Percentiles rank a stretch among this genome's conserved stretches.
These are phyloP conservation scores for Saccharomycopsis olivae DNA, from an alignment of 805 yeast genomes.

Conservation along the genomic window DNA sequence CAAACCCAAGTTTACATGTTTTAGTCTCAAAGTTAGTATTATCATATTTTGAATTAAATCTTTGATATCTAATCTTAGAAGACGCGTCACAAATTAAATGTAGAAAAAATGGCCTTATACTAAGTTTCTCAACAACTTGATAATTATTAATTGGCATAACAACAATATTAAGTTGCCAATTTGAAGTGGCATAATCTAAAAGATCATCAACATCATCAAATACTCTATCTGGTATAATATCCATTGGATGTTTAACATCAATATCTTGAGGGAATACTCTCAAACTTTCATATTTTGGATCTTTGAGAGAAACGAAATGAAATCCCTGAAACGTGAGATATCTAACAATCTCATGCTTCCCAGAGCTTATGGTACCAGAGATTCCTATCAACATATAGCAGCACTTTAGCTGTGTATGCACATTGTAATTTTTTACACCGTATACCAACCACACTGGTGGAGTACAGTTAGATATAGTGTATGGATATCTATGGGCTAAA, in stretches of 20 bases:
- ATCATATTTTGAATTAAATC: slow-evolving; percentile 15
- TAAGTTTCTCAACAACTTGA: slow-evolving; percentile 34
- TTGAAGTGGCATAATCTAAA: slow-evolving; percentile 48
- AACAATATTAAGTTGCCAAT: slow-evolving; percentile 59
- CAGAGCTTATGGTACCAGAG: slow-evolving; percentile 60
- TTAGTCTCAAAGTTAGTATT: background rate
- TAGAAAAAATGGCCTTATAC: slow-evolving; percentile 73
- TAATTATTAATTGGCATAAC: slow-evolving; percentile 37
- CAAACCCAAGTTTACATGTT: slow-evolving; percentile 2
- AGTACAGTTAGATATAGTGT: too few species aligned
- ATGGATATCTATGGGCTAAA: too few species aligned
- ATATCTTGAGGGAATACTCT: slow-evolving; percentile 10
- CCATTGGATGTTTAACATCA: slow-evolving; percentile 10
- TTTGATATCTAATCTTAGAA: slow-evolving; percentile 30
- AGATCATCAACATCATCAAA: slow-evolving; percentile 37
- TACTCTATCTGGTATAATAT: slow-evolving; percentile 20
- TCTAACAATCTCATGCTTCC: slow-evolving; percentile 52
- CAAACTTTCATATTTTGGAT: slow-evolving; percentile 9
- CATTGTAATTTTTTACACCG: too few species aligned
- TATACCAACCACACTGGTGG: too few species aligned
- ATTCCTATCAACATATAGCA: slow-evolving; percentile 57
- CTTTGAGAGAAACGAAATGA: slow-evolving; percentile 23
- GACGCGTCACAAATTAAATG: slow-evolving; percentile 77
- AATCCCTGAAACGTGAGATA: slow-evolving; percentile 50
- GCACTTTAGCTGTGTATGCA: background rate